Evolutionary conservation across 257 asterid species (phyloP).

Genomic region (Lantana camara): DNA sequence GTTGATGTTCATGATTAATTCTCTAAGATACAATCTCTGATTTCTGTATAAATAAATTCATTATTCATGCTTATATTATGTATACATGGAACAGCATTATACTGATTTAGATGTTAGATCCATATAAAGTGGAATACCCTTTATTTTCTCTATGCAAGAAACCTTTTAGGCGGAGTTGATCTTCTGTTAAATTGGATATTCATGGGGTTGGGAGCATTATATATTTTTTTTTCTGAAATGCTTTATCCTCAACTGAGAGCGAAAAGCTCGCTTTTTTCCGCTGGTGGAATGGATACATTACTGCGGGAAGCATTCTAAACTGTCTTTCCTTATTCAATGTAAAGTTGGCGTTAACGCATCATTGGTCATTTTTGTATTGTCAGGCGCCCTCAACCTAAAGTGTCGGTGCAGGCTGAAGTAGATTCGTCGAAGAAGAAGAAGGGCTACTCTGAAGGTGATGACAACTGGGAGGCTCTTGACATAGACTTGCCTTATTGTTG

Average conservation of each 20-base stretch:
- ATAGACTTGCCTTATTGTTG: slow-evolving; percentile 50
- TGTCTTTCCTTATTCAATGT: neutral
- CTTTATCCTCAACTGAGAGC: neutral
- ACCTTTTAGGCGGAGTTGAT: neutral
- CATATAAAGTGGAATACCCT: neutral
- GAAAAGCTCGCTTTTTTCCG: too few relatives aligned
- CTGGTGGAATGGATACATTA: too few relatives aligned
- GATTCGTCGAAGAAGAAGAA: slow-evolving; percentile 29
- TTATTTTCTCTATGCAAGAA: neutral
- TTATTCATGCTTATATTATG: neutral
- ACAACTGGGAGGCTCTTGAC: slow-evolving; percentile 55
- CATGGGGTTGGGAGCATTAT: neutral
- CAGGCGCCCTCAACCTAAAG: slow-evolving; percentile 46
- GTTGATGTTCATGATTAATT: too few relatives aligned
- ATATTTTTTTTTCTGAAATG: neutral
- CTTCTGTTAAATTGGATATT: neutral
- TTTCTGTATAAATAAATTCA: neutral
- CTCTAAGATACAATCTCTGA: too few relatives aligned
- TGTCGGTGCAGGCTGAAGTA: slow-evolving; percentile 13
- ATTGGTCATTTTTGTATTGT: slow-evolving; percentile 1
- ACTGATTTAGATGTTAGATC: neutral
- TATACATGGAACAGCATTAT: neutral
- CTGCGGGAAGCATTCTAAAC: neutral
- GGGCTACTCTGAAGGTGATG: slow-evolving; percentile 45
- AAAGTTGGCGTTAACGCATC: neutral